phyloP scores from a whole-genome alignment of 192 early-diverging fungal genomes.

The Coemansia sp. region DNA sequence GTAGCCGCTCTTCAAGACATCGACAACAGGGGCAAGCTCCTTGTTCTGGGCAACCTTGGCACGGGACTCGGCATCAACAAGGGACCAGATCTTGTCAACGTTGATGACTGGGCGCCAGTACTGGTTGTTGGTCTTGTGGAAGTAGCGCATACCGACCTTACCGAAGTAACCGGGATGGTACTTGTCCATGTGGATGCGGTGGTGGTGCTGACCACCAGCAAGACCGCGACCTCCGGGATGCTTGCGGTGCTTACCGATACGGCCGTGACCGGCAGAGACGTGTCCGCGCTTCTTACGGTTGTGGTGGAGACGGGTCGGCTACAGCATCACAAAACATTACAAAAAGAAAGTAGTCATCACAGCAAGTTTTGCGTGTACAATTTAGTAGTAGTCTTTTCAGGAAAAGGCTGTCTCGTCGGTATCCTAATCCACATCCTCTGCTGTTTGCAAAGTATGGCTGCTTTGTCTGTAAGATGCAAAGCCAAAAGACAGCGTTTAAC shows the following conservation, averaged over 20 bases:
- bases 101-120: constrained; percentile 87
- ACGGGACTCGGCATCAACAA: constrained; percentile 85
- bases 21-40: constrained; percentile 91
- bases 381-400: not conserved
- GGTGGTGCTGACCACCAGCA: constrained; percentile 99
- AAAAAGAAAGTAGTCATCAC: not conserved
- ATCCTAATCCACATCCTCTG: too few relatives aligned
- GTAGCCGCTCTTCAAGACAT: constrained; percentile 78
- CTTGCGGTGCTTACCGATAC: constrained; percentile 99
- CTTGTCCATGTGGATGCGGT: constrained; percentile 99
- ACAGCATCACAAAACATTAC: constrained; percentile 14
- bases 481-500: not conserved
- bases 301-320: constrained; percentile 58
- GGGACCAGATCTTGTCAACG: constrained; percentile 90
- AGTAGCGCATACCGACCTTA: constrained; percentile 99
- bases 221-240: constrained; percentile 99
- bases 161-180: constrained; percentile 99
- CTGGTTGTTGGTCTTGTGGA: constrained; percentile 93
- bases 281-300: constrained; percentile 93
- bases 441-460: not conserved
- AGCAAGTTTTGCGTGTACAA: not conserved
- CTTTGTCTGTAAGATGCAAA: not conserved
- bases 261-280: constrained; percentile 99
- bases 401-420: too few relatives aligned
- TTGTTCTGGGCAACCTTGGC: constrained; percentile 77